Conservation (phyloP, 2,329 filamentous ascomycete genomes). For the Sporothrix sp. region DNA sequence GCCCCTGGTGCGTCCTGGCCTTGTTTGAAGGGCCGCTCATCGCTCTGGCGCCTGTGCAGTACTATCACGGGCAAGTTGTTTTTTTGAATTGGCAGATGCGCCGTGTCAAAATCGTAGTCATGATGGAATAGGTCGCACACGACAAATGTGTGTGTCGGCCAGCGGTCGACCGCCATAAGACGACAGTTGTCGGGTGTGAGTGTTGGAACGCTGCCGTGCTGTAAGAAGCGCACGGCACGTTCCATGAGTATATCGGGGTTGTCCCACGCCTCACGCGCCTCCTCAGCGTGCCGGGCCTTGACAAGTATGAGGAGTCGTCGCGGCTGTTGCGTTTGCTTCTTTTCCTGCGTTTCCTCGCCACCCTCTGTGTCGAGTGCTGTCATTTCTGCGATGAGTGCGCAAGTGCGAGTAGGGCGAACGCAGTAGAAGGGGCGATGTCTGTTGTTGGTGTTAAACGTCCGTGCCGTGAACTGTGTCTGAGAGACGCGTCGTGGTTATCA, state of each 20-base stretch:
- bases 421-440: background rate
- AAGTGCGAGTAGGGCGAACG: background rate
- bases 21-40: conserved; percentile 2
- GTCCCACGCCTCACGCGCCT: conserved; percentile 3
- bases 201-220: background rate
- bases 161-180: conserved; percentile 7
- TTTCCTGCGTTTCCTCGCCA: conserved; percentile 6
- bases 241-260: background rate
- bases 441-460: background rate
- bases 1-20: background rate
- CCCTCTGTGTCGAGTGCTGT: background rate
- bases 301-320: background rate
- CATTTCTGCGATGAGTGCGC: conserved; percentile 2
- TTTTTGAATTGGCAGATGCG: background rate
- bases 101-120: background rate
- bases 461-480: background rate
- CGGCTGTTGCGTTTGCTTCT: background rate
- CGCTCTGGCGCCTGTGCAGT: conserved; percentile 6
- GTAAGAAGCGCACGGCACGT: conserved; percentile 1
- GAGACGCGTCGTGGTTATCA: too few relatives aligned
- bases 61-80: conserved; percentile 6
- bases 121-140: conserved; percentile 4
- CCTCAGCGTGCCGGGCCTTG: conserved; percentile 2
- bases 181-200: conserved; percentile 2
- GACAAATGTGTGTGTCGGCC: conserved; percentile 1